Conservation (phyloP, 2,329 filamentous ascomycete genomes). For the Pseudocercospora fuligena region DNA sequence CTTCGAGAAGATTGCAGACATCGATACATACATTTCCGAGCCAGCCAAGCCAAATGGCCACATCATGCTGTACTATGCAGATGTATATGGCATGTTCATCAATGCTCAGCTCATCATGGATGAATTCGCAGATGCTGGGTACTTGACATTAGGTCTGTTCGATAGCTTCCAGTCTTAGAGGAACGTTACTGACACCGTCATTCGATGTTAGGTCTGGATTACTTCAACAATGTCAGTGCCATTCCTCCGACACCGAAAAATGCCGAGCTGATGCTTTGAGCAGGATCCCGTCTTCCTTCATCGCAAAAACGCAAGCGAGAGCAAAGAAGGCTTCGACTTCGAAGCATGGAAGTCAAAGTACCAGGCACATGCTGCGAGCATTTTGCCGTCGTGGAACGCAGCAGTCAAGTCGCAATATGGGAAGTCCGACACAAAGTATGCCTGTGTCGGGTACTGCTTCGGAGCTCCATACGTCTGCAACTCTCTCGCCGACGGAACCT, state of each 20-base stretch:
- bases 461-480: constrained; percentile 21
- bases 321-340: constrained; percentile 51
- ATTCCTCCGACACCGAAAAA: background rate
- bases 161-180: no score
- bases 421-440: constrained; percentile 43
- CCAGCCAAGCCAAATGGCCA: constrained; percentile 25
- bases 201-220: constrained; percentile 28
- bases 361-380: constrained; percentile 47
- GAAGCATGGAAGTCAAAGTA: constrained; percentile 57
- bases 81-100: constrained; percentile 33
- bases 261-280: background rate
- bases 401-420: constrained; percentile 47
- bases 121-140: constrained; percentile 30
- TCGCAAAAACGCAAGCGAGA: constrained; percentile 37
- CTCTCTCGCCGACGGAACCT: constrained; percentile 29
- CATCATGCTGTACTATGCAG: constrained; percentile 31
- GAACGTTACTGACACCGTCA: no score
- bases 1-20: constrained; percentile 26
- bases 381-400: constrained; percentile 52
- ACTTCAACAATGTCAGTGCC: constrained; percentile 27
- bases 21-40: constrained; percentile 31
- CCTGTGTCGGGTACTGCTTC: constrained; percentile 45
- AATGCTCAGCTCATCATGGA: constrained; percentile 33
- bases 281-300: constrained; percentile 30
- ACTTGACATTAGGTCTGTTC: background rate